Conservation (phyloP, 345 rosid genomes). For the Dimocarpus longan region DNA sequence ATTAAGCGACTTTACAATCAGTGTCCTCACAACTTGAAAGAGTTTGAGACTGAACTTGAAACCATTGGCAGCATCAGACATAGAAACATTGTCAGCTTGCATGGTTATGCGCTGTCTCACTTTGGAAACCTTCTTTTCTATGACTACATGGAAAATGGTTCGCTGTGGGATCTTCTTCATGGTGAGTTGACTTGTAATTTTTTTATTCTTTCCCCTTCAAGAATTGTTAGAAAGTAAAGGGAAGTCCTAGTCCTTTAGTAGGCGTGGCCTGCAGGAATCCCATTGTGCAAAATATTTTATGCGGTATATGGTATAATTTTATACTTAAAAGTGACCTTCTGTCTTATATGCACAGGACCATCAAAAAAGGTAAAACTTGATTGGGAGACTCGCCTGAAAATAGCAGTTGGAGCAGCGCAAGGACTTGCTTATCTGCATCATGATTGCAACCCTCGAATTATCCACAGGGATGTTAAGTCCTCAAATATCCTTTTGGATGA, state of each 20-base stretch:
- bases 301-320: neutral
- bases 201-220: neutral
- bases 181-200: conserved; percentile 43
- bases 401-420: conserved; percentile 94
- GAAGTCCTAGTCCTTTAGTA: neutral
- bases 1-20: conserved; percentile 84
- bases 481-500: conserved; percentile 89
- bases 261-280: neutral
- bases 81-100: conserved; percentile 85
- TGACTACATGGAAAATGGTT: conserved; percentile 95
- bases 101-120: conserved; percentile 81
- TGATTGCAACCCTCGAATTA: conserved; percentile 85
- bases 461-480: conserved; percentile 92
- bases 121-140: conserved; percentile 90
- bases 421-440: conserved; percentile 98
- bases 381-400: conserved; percentile 86
- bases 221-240: neutral
- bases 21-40: conserved; percentile 57
- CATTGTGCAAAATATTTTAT: neutral
- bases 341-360: conserved; percentile 45
- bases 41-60: conserved; percentile 93
- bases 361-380: conserved; percentile 84
- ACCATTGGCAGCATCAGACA: conserved; percentile 93
- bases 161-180: conserved; percentile 95
- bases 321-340: neutral